These are phyloP conservation scores for Paramecium caudatum DNA, from an alignment of 73 alveolate genomes.

Conservation along the genomic window DNA sequence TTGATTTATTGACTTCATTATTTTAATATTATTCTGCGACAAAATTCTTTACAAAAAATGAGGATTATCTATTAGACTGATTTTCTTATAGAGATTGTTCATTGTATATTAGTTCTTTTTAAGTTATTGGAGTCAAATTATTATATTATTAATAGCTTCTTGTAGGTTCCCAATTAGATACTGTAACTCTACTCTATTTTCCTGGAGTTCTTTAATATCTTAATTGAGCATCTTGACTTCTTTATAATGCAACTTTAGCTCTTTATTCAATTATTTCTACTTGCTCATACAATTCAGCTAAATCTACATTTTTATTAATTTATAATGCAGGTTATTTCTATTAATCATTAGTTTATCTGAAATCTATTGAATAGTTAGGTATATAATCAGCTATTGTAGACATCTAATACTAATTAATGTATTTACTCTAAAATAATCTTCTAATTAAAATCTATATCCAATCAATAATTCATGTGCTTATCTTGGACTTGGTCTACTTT, in stretches of 20 bases:
- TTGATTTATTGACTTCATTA: background rate
- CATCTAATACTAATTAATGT: background rate
- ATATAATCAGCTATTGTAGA: background rate
- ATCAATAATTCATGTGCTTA: slow-evolving; percentile 2
- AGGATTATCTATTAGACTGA: background rate
- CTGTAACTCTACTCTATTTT: background rate
- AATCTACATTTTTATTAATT: background rate
- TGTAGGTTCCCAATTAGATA: slow-evolving; percentile 1
- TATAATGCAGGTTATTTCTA: background rate
- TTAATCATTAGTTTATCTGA: background rate
- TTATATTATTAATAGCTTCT: background rate
- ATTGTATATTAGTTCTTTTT: background rate
- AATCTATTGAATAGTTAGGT: background rate
- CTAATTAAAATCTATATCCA: slow-evolving; percentile 8
- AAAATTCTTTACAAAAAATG: background rate
- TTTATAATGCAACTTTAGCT: background rate
- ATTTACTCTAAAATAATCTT: slow-evolving; percentile 17
- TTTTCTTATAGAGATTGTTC: slow-evolving; percentile 3
- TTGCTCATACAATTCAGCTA: background rate
- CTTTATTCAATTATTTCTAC: background rate
- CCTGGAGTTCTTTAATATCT: slow-evolving; percentile 29
- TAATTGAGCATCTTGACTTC: slow-evolving; percentile 24
- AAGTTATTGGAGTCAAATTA: slow-evolving; percentile 18
- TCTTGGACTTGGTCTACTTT: slow-evolving; percentile 24
- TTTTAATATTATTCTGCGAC: background rate